Evolutionary conservation across 768 basidiomycete species (phyloP).

Genomic region (Panaeolus papilionaceus): DNA sequence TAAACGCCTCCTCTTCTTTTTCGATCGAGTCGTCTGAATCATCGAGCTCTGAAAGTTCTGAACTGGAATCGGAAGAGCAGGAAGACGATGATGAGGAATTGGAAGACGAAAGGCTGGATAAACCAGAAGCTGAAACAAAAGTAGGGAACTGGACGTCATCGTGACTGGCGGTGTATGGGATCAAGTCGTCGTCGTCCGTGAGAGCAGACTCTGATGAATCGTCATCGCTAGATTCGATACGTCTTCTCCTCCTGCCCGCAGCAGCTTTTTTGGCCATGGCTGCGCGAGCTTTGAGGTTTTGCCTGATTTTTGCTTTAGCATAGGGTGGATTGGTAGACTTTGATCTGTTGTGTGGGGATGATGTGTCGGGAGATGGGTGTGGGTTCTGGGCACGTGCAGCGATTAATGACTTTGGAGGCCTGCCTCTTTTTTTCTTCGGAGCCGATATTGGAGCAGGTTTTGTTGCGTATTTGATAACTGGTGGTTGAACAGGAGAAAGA

Average conservation of each 20-base stretch:
- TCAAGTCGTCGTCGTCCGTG: conserved; percentile 27
- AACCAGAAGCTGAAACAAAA: conserved; percentile 71
- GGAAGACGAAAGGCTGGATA: conserved; percentile 41
- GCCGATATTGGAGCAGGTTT: conserved; percentile 23
- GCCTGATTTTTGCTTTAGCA: conserved; percentile 21
- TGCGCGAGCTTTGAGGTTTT: conserved; percentile 35
- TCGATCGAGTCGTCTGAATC: conserved; percentile 62
- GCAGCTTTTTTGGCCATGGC: conserved; percentile 27
- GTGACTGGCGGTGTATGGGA: conserved; percentile 34
- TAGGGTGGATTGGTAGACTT: conserved; percentile 23
- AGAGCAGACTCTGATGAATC: conserved; percentile 36
- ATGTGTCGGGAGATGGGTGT: conserved; percentile 17
- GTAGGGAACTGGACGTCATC: conserved; percentile 61
- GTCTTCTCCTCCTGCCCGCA: conserved; percentile 27
- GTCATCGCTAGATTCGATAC: conserved; percentile 29
- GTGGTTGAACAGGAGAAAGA: conserved; percentile 5
- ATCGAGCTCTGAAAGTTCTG: conserved; percentile 47
- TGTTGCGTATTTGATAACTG: conserved; percentile 21
- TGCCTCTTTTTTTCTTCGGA: conserved; percentile 56
- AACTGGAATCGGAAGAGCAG: conserved; percentile 53
- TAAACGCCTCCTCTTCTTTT: conserved; percentile 67
- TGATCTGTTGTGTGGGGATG: conserved; percentile 22
- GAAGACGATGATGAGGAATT: conserved; percentile 39
- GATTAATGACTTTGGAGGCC: conserved; percentile 56
- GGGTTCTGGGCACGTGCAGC: conserved; percentile 38